Evolutionary conservation across 306 rosid genomes (phyloP).

Genomic region (Cucurbita moschata): DNA sequence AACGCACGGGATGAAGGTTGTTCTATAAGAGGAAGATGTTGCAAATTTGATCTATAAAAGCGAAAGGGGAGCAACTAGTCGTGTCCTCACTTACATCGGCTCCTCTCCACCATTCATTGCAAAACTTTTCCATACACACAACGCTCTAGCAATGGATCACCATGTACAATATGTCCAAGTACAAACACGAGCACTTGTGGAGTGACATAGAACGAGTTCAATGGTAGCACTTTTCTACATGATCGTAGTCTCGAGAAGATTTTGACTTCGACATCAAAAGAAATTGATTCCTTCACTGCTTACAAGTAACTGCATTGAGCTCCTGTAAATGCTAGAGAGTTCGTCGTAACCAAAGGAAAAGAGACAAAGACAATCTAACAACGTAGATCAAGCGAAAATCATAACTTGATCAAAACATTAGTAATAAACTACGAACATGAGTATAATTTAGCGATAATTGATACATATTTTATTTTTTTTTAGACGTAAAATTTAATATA

Average conservation of each 20-base stretch:
- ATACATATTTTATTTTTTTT: no score
- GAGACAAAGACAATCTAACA: neutral
- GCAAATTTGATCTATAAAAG: constrained; percentile 64
- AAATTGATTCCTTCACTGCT: neutral
- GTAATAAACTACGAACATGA: no score
- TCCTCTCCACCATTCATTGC: constrained; percentile 46
- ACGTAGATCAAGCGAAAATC: neutral
- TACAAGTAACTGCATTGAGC: neutral
- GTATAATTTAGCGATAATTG: no score
- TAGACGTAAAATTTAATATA: no score
- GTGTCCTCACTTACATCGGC: constrained; percentile 53
- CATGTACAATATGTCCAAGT: no score
- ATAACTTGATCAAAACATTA: no score
- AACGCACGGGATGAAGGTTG: constrained; percentile 25
- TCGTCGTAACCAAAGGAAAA: neutral
- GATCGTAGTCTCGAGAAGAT: neutral
- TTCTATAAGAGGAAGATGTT: constrained; percentile 27
- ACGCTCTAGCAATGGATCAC: constrained; percentile 23
- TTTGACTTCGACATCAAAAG: neutral
- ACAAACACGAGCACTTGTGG: neutral
- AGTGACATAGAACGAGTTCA: no score
- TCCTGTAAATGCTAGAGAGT: neutral
- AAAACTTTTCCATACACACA: constrained; percentile 56
- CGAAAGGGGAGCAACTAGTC: constrained; percentile 66
- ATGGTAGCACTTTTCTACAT: neutral